Evolutionary conservation across 805 yeast species (phyloP).

Genomic region (Lachancea sp.): DNA sequence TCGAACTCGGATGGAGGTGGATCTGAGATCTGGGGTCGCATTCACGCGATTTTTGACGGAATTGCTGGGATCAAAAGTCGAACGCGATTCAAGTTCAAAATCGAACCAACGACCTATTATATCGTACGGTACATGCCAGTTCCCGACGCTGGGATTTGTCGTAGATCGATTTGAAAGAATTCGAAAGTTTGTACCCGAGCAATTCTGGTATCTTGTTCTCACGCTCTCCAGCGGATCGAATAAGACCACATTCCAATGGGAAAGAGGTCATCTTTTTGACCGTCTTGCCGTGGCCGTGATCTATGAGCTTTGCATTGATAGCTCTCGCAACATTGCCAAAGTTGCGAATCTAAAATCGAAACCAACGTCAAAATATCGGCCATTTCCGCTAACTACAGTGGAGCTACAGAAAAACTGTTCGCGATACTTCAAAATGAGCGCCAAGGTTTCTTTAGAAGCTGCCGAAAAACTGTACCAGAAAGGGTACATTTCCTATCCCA

Average conservation of each 20-base stretch:
- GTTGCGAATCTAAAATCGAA: conserved; percentile 47
- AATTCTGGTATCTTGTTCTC: conserved; percentile 69
- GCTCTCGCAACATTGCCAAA: conserved; percentile 39
- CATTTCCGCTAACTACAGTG: conserved; percentile 90
- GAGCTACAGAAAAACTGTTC: conserved; percentile 87
- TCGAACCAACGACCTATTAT: conserved; percentile 25
- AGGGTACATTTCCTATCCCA: conserved; percentile 89
- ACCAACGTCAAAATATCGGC: conserved; percentile 73
- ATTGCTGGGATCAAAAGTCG: conserved; percentile 34
- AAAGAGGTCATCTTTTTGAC: conserved; percentile 66
- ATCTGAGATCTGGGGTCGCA: conserved; percentile 80
- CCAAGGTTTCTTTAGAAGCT: conserved; percentile 64
- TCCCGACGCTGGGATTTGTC: conserved; percentile 93
- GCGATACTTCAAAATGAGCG: conserved; percentile 62
- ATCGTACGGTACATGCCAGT: conserved; percentile 92
- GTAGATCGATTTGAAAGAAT: conserved; percentile 84
- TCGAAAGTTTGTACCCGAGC: conserved; percentile 63
- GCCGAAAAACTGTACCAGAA: conserved; percentile 84
- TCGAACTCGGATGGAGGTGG: conserved; percentile 76
- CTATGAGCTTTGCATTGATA: conserved; percentile 59
- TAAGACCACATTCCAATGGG: conserved; percentile 57
- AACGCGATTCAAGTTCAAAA: conserved; percentile 10
- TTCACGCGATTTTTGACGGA: conserved; percentile 72
- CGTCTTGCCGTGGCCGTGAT: conserved; percentile 54
- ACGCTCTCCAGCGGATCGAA: conserved; percentile 39